A percentile compares a stretch with the other conserved stretches of the same genome.
Evolutionary conservation across 176 grass and related monocot genomes (phyloP).

Genomic region (Dactylis glomerata): DNA sequence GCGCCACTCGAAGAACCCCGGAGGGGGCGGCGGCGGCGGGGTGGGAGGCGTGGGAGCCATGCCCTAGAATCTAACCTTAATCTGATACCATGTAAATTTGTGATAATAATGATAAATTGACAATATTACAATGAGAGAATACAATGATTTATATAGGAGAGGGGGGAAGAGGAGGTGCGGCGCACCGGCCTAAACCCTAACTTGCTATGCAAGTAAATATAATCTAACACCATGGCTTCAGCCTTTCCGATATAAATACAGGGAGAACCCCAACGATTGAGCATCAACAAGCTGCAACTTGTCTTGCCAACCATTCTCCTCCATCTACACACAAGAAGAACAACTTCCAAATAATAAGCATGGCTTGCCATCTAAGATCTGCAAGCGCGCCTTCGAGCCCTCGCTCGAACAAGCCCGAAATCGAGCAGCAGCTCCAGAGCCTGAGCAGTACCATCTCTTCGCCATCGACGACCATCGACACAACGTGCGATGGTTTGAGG

Average conservation of each 20-base stretch:
- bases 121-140: too few relatives aligned
- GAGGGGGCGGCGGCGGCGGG: too few relatives aligned
- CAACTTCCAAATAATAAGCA: conserved; percentile 16
- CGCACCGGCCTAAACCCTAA: too few relatives aligned
- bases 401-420: background rate
- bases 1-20: too few relatives aligned
- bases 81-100: too few relatives aligned
- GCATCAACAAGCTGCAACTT: conserved; percentile 20
- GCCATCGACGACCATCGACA: conserved; percentile 3
- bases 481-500: conserved; percentile 27
- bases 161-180: too few relatives aligned
- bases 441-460: conserved; percentile 27
- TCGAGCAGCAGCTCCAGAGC: conserved; percentile 34
- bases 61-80: too few relatives aligned
- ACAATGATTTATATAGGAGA: too few relatives aligned
- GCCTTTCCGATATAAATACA: conserved; percentile 3
- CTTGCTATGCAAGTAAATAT: too few relatives aligned
- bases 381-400: conserved; percentile 42
- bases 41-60: too few relatives aligned
- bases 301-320: conserved; percentile 7
- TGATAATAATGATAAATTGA: too few relatives aligned
- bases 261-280: background rate
- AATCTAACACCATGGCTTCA: too few relatives aligned
- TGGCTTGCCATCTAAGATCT: conserved; percentile 50
- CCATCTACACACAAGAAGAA: background rate